These are phyloP conservation scores for Xanthoparmelia taractica DNA, from an alignment of 495 filamentous ascomycete species.

Conservation along the genomic window DNA sequence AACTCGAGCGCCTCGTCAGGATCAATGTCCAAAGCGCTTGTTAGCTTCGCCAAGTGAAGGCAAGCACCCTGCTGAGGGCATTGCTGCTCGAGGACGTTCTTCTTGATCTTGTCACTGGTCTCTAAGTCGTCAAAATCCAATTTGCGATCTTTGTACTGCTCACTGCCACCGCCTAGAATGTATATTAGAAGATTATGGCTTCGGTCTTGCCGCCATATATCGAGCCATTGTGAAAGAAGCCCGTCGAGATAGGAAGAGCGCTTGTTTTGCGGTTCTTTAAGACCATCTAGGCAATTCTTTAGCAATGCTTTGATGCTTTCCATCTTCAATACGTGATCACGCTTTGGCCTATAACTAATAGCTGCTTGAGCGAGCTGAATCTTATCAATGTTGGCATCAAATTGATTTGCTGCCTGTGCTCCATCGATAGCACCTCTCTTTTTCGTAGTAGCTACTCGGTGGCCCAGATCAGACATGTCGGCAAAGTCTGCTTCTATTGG, in stretches of 20 bases:
- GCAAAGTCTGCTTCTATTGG: not conserved
- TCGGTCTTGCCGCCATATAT: not conserved
- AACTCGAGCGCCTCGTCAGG: not conserved
- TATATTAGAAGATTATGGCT: not conserved
- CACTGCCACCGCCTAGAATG: not conserved
- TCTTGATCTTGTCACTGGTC: not conserved
- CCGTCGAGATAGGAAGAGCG: not conserved
- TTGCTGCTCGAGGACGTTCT: not conserved
- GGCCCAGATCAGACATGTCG: not conserved
- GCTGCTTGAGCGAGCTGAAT: not conserved
- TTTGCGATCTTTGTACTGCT: not conserved
- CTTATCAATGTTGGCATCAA: not conserved
- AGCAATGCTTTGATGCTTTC: not conserved
- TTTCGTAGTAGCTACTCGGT: not conserved
- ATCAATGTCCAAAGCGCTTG: not conserved
- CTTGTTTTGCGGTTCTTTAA: not conserved
- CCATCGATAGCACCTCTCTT: not conserved
- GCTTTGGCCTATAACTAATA: not conserved
- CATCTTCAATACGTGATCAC: not conserved
- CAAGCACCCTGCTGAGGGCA: not conserved
- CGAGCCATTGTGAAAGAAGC: not conserved
- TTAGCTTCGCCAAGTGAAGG: not conserved
- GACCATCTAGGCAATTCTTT: not conserved
- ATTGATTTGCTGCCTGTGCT: not conserved
- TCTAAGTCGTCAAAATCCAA: not conserved